Evolutionary conservation across 75 land plant genomes (phyloP).

Genomic region (Adiantum capillusveneris): DNA sequence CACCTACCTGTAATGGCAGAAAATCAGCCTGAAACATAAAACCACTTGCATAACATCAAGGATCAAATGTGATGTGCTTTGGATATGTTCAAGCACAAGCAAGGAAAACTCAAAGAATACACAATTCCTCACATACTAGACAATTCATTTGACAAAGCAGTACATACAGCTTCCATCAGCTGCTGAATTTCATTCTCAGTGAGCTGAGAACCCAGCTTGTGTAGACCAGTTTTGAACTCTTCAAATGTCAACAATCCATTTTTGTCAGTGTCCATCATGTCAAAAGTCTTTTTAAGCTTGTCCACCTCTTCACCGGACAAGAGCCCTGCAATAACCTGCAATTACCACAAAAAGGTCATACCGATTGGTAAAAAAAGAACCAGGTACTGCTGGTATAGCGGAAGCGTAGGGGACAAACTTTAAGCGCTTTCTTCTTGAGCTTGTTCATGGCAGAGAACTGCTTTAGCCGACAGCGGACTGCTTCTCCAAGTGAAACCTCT

Average conservation of each 20-base stretch:
- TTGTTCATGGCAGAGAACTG: constrained; percentile 56
- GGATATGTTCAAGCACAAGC: too few relatives aligned
- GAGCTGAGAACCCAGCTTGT: constrained; percentile 29
- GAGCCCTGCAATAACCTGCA: constrained; percentile 58
- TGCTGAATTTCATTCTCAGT: constrained; percentile 42
- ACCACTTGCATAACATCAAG: too few relatives aligned
- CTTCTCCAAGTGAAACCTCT: constrained; percentile 39
- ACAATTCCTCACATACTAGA: too few relatives aligned
- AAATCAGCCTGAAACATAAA: too few relatives aligned
- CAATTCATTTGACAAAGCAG: background rate
- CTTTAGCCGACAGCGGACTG: constrained; percentile 40
- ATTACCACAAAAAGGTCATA: background rate
- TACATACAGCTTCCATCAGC: constrained; percentile 60
- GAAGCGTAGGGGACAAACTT: constrained; percentile 19
- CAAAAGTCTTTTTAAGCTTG: constrained; percentile 38
- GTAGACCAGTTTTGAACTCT: constrained; percentile 47
- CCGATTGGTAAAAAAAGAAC: too few relatives aligned
- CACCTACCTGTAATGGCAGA: constrained; percentile 41
- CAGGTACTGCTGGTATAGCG: too few relatives aligned
- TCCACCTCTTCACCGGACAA: constrained; percentile 53
- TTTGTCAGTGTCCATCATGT: constrained; percentile 56
- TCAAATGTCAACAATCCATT: constrained; percentile 47
- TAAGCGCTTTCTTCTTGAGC: constrained; percentile 49
- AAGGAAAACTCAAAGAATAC: too few relatives aligned
- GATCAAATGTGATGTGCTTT: too few relatives aligned